phyloP scores from a whole-genome alignment of 495 filamentous ascomycete genomes.

The Xylaria acuta region DNA sequence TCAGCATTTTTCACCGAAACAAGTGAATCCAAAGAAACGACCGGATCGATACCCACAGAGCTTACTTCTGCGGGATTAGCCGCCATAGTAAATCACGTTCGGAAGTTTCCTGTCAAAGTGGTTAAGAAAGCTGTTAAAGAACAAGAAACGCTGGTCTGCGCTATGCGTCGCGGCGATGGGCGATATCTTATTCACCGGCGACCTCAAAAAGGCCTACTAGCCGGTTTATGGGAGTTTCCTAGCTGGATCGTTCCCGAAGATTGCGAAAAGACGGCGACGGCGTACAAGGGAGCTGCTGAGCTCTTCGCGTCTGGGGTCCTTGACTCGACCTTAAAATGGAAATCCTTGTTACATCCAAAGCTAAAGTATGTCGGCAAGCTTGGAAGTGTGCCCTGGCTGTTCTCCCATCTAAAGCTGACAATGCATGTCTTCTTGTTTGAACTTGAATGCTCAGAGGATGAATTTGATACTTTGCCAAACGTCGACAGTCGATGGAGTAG shows the following conservation, averaged over 20 bases:
- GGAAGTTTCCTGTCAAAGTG: constrained; percentile 48
- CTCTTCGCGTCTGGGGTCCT: constrained; percentile 34
- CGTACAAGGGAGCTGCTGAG: constrained; percentile 35
- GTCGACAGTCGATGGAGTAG: constrained; percentile 41
- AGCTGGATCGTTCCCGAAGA: constrained; percentile 41
- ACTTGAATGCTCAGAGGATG: constrained; percentile 28
- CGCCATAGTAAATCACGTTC: constrained; percentile 44
- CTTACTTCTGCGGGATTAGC: constrained; percentile 33
- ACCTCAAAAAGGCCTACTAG: constrained; percentile 51
- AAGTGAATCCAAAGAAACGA: neutral
- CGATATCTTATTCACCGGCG: constrained; percentile 49
- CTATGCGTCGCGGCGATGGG: constrained; percentile 43
- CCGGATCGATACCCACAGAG: constrained; percentile 12
- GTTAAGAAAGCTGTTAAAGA: constrained; percentile 51
- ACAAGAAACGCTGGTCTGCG: constrained; percentile 53
- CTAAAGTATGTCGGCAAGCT: constrained; percentile 42
- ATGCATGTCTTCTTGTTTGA: constrained; percentile 57
- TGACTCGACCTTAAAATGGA: neutral
- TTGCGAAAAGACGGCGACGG: constrained; percentile 31
- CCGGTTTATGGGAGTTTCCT: constrained; percentile 55
- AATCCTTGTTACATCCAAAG: neutral
- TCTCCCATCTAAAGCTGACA: constrained; percentile 53
- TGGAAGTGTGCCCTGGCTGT: constrained; percentile 52
- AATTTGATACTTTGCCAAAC: neutral
- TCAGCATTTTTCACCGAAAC: constrained; percentile 42